phyloP scores from a whole-genome alignment of 108 stramenopile genomes.

The Nitzschia putrida region DNA sequence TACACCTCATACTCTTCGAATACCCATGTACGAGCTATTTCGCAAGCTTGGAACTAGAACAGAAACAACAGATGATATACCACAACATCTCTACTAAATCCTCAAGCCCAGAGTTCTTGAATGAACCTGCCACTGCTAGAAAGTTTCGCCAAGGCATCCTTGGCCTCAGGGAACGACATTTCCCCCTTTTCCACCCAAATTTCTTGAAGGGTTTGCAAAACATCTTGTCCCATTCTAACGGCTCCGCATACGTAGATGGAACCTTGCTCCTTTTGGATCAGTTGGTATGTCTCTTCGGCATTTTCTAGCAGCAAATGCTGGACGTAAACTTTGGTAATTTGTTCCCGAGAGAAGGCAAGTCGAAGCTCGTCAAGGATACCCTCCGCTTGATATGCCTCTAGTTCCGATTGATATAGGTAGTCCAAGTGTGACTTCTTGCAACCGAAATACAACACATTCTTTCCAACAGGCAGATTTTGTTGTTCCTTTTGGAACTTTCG shows the following conservation, averaged over 20 bases:
- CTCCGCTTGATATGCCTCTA: slow-evolving; percentile 58
- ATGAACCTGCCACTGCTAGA: slow-evolving; percentile 70
- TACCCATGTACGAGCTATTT: too few relatives aligned
- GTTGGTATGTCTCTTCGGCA: slow-evolving; percentile 66
- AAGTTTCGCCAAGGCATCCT: slow-evolving; percentile 66
- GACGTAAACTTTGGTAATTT: slow-evolving; percentile 90
- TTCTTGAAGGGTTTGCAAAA: slow-evolving; percentile 67
- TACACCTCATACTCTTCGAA: too few relatives aligned
- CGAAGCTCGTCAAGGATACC: slow-evolving; percentile 75
- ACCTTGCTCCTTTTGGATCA: slow-evolving; percentile 60
- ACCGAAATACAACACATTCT: slow-evolving; percentile 94
- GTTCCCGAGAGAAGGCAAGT: slow-evolving; percentile 91
- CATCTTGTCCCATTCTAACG: slow-evolving; percentile 86
- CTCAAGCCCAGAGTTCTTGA: slow-evolving; percentile 81
- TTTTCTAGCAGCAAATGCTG: slow-evolving; percentile 82
- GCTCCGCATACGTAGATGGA: slow-evolving; percentile 90
- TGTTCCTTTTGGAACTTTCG: slow-evolving; percentile 50
- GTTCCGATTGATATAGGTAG: slow-evolving; percentile 92
- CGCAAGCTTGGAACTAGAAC: too few relatives aligned
- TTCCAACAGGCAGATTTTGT: slow-evolving; percentile 41
- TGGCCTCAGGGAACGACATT: slow-evolving; percentile 62
- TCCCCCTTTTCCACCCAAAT: slow-evolving; percentile 54
- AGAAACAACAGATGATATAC: too few relatives aligned
- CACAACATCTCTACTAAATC: too few relatives aligned
- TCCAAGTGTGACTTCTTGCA: slow-evolving; percentile 85